Base-by-base conservation (phyloP, 1,139 yeast genomes). In the Kodamaea suecica region DNA sequence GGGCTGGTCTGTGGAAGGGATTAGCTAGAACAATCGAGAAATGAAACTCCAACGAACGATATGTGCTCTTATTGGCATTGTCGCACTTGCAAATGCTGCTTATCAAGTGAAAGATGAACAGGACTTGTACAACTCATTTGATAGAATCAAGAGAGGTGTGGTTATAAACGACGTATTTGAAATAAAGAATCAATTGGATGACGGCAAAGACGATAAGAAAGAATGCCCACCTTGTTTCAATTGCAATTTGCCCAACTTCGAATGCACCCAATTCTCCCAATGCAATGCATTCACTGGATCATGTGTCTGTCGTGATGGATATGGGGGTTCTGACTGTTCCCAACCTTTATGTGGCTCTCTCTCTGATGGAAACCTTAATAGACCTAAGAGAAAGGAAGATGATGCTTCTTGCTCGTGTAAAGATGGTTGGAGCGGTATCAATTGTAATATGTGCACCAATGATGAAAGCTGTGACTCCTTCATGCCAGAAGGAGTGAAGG, bases 281-380 rank as follows among this genome's bases (percentile, higher is more conserved):
- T 92, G 98, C 65, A 86, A 92, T 55, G 75, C 84, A 29, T 86
- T 71, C 58, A 84, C 94, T 2, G 98, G 98, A 1, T 74, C 80
- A 55, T 92, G 98, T 63, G 95, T 85, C 39, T 92, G 98, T 61
- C 78, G 86, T 29, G 81, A 78, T 23, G 98, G 98, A 0, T 92
- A 83, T 61, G 97, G 96, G 4, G 97, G 97, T 6, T 79, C 80
- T 49, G 97, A 92, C 55, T 92, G 98, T 59, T 73, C 90, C 1
- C 76, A 76, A 48, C 96, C 98, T 0, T 70, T 87, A 25, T 92
- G 98, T 66, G 98, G 97, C 1, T 73, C 86, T 0, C 65, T 88
- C 19, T 63, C 80, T 0, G 78, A 77, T 40, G 85, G 83, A 19
- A 79, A 80, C 43, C 53, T 55, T 17, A 73, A 82, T 36, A 71